Evolutionary conservation across 75 land plant species (phyloP).

Genomic region (Pinus taeda): DNA sequence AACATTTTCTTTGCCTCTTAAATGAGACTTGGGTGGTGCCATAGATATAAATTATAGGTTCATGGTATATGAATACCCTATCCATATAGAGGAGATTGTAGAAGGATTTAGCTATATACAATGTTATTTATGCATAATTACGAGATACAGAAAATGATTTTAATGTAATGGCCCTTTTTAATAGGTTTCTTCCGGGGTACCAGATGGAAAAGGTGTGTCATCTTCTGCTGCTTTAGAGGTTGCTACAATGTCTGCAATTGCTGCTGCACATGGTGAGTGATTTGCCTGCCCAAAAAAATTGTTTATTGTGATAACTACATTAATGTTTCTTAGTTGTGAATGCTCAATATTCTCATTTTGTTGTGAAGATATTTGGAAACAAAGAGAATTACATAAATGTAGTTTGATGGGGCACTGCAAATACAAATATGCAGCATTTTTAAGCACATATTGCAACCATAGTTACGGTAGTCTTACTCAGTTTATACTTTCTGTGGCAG

Average conservation of each 20-base stretch:
- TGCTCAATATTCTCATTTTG: neutral
- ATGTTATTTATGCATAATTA: neutral
- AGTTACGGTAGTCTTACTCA: too few species aligned
- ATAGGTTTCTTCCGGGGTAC: slow-evolving; percentile 96
- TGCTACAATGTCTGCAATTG: slow-evolving; percentile 96
- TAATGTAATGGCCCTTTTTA: neutral
- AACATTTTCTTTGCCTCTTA: too few species aligned
- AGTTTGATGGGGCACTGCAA: too few species aligned
- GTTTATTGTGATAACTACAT: neutral
- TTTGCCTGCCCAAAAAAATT: neutral
- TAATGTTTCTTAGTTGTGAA: neutral
- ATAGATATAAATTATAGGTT: too few species aligned
- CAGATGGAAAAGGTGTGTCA: slow-evolving; percentile 98
- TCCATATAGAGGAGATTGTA: too few species aligned
- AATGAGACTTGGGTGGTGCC: too few species aligned
- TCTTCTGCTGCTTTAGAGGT: slow-evolving; percentile 98
- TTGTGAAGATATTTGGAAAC: neutral
- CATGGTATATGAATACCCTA: too few species aligned
- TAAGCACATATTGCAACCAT: too few species aligned
- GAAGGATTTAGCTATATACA: too few species aligned
- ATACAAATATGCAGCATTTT: too few species aligned
- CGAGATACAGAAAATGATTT: neutral
- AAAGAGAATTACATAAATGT: too few species aligned
- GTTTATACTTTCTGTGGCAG: too few species aligned
- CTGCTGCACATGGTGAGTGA: slow-evolving; percentile 89